Conservation (phyloP, 176 grass and related monocot species). For the Pontederia crassipes region DNA sequence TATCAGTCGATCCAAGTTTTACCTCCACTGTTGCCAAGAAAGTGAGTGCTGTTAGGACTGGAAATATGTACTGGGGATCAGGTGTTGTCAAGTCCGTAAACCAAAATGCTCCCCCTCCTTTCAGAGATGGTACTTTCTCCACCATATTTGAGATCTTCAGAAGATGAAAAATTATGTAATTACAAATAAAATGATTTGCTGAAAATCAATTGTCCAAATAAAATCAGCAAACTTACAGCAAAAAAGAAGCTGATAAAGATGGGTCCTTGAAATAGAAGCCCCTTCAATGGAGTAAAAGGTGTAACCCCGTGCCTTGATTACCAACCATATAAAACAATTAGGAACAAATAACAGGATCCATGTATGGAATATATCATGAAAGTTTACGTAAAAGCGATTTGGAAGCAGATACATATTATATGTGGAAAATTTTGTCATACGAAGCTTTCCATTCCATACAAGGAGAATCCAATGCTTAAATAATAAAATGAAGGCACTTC, state of each 20-base stretch:
- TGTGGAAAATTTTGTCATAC: too few relatives aligned
- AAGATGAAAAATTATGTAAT: not conserved
- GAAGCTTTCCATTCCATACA: too few relatives aligned
- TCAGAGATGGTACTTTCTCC: slow-evolving; percentile 82
- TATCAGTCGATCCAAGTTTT: not conserved
- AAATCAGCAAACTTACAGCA: slow-evolving; percentile 43
- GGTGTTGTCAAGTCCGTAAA: slow-evolving; percentile 90
- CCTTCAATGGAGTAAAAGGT: slow-evolving; percentile 74
- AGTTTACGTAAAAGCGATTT: too few relatives aligned
- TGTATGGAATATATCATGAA: not conserved
- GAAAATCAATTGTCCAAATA: not conserved
- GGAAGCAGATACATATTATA: too few relatives aligned
- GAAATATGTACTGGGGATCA: slow-evolving; percentile 58
- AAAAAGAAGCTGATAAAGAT: slow-evolving; percentile 95
- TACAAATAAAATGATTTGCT: not conserved
- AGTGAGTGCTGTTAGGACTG: slow-evolving; percentile 55
- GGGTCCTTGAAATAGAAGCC: slow-evolving; percentile 76
- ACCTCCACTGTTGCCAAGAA: slow-evolving; percentile 87
- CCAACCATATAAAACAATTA: not conserved
- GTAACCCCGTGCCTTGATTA: slow-evolving; percentile 71
- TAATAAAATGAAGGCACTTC: too few relatives aligned
- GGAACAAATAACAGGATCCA: not conserved
- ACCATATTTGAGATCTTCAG: slow-evolving; percentile 88
- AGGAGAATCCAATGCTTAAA: too few relatives aligned
- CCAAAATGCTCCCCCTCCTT: slow-evolving; percentile 82